Percentiles rank a stretch among this genome's conserved stretches.
phyloP scores from a whole-genome alignment of 75 land plant species.

The Cupressus sempervirens region DNA sequence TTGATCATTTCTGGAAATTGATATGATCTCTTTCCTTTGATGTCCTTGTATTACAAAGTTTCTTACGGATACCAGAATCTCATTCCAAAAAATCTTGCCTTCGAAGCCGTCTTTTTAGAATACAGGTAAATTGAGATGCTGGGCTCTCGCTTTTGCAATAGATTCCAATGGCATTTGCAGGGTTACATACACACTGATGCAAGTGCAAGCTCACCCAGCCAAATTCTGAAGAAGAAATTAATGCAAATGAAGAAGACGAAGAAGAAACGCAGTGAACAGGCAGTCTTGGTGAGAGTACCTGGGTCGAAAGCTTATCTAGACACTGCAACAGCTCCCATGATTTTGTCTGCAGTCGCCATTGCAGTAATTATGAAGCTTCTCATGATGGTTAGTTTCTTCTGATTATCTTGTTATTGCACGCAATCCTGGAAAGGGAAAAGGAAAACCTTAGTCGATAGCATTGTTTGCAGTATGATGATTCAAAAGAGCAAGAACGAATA shows the following conservation, averaged over 20 bases:
- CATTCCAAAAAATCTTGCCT: not conserved
- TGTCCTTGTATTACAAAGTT: not conserved
- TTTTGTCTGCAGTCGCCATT: conserved; percentile 41
- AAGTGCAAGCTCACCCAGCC: conserved; percentile 11
- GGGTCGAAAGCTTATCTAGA: conserved; percentile 46
- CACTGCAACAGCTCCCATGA: conserved; percentile 54
- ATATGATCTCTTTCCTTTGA: not conserved
- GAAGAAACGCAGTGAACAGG: conserved; percentile 25
- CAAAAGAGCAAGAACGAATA: conserved; percentile 53
- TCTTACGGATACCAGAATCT: not conserved
- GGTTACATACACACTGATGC: conserved; percentile 6
- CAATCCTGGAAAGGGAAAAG: not conserved
- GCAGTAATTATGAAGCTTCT: conserved; percentile 63
- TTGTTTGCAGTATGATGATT: conserved; percentile 58
- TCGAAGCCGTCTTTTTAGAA: not conserved
- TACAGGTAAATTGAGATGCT: not conserved
- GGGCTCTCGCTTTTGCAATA: not conserved
- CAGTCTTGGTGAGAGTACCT: conserved; percentile 44
- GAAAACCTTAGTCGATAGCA: not conserved
- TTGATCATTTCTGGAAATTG: not conserved
- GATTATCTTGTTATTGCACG: not conserved
- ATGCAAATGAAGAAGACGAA: conserved; percentile 19
- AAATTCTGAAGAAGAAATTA: conserved; percentile 11
- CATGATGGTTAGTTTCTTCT: conserved; percentile 58
- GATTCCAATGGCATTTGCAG: conserved; percentile 8